Evolutionary conservation across 192 early-diverging fungal genomes (phyloP).

Genomic region (Dispira parvispora): DNA sequence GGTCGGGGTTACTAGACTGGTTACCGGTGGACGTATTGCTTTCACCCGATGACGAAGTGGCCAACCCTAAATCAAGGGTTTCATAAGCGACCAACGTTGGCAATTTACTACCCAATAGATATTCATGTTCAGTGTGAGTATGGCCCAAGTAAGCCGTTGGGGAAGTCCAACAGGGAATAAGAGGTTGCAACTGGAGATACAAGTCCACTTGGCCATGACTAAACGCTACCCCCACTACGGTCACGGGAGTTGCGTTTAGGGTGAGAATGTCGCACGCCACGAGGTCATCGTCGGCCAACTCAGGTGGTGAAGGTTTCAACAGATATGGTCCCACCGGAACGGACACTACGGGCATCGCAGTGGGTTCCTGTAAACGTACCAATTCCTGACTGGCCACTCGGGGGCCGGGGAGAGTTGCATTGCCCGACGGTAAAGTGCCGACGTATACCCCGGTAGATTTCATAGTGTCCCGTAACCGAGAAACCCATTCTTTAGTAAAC

Average conservation of each 20-base stretch:
- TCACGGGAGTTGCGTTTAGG: slow-evolving; percentile 24
- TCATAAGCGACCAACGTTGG: slow-evolving; percentile 37
- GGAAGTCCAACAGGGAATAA: slow-evolving; percentile 22
- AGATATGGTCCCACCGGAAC: slow-evolving; percentile 20
- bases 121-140: background rate
- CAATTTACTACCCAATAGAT: slow-evolving; percentile 17
- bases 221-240: slow-evolving; percentile 37
- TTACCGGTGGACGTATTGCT: background rate
- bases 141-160: background rate
- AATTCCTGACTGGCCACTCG: background rate
- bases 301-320: slow-evolving; percentile 26
- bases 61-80: slow-evolving; percentile 28
- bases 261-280: slow-evolving; percentile 27
- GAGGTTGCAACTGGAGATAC: slow-evolving; percentile 37
- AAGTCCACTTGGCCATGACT: slow-evolving; percentile 43
- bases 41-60: slow-evolving; percentile 11
- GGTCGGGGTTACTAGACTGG: background rate
- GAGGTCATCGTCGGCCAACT: slow-evolving; percentile 11
- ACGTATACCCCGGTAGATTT: background rate
- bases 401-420: too few species aligned
- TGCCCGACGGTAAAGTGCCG: background rate
- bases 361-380: background rate
- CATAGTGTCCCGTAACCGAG: background rate
- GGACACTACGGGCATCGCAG: background rate
- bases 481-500: slow-evolving; percentile 7